These are phyloP conservation scores for Cucurbita pepo DNA, from an alignment of 306 rosid species.

Conservation along the genomic window DNA sequence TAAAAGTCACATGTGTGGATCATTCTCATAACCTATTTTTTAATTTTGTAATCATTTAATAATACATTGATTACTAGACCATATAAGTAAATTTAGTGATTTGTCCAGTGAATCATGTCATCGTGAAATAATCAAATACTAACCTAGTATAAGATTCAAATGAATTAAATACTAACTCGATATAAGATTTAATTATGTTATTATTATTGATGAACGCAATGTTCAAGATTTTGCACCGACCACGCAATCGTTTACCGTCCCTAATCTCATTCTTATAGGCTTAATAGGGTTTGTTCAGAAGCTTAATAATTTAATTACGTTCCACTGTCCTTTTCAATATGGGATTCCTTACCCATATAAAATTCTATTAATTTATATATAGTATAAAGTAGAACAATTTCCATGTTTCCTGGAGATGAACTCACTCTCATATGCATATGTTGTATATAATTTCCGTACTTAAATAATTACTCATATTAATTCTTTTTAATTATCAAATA, in stretches of 20 bases:
- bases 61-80: background rate
- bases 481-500: background rate
- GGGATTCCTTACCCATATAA: background rate
- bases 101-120: background rate
- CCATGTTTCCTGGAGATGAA: constrained; percentile 6
- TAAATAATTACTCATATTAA: background rate
- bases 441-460: background rate
- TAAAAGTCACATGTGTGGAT: background rate
- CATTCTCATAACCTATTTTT: too few species aligned
- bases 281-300: background rate
- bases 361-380: background rate
- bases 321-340: background rate
- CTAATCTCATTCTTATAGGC: background rate
- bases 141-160: background rate
- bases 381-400: background rate
- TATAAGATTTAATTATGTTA: too few species aligned
- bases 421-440: background rate
- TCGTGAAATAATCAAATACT: background rate
- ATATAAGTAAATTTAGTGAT: background rate
- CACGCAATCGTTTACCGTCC: constrained; percentile 3
- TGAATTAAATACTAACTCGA: too few species aligned
- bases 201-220: background rate
- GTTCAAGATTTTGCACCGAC: constrained; percentile 12
- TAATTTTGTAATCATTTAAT: background rate
- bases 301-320: background rate